Evolutionary conservation across 805 yeast genomes (phyloP).

Genomic region (Ogataea methylovora): DNA sequence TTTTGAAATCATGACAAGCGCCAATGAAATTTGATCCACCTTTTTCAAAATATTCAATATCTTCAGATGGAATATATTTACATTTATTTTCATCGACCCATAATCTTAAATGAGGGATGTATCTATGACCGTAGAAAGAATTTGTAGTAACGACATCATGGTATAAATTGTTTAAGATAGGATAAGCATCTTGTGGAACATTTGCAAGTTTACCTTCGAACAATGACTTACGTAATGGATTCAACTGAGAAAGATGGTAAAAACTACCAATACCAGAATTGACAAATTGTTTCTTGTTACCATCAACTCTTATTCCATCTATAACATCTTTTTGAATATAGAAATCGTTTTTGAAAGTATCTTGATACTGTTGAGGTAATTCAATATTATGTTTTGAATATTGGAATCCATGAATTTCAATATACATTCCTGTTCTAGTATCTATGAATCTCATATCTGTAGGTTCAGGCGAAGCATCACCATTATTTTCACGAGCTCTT

Average conservation of each 20-base stretch:
- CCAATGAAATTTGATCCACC: conserved; percentile 31
- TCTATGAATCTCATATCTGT: conserved; percentile 54
- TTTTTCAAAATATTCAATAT: conserved; percentile 24
- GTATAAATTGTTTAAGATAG: conserved; percentile 15
- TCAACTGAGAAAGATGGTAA: conserved; percentile 18
- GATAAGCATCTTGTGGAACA: conserved; percentile 16
- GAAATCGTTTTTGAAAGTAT: conserved; percentile 12
- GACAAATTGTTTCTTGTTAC: conserved; percentile 16
- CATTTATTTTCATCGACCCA: conserved; percentile 31
- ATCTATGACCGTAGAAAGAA: conserved; percentile 22
- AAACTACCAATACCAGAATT: conserved; percentile 29
- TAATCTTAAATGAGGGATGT: conserved; percentile 27
- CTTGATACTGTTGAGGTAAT: conserved; percentile 10
- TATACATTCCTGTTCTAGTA: conserved; percentile 47
- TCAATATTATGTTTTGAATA: conserved; percentile 8
- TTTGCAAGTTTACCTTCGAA: conserved; percentile 24
- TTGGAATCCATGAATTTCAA: conserved; percentile 49
- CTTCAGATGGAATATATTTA: conserved; percentile 33
- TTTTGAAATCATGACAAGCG: conserved; percentile 31
- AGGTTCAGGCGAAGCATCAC: conserved; percentile 34
- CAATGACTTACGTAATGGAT: conserved; percentile 19
- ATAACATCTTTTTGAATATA: conserved; percentile 12
- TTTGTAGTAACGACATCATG: conserved; percentile 15
- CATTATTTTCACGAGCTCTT: conserved; percentile 40
- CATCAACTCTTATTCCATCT: conserved; percentile 11